phyloP scores from a whole-genome alignment of 768 basidiomycete genomes.

The Mycena belliarum region DNA sequence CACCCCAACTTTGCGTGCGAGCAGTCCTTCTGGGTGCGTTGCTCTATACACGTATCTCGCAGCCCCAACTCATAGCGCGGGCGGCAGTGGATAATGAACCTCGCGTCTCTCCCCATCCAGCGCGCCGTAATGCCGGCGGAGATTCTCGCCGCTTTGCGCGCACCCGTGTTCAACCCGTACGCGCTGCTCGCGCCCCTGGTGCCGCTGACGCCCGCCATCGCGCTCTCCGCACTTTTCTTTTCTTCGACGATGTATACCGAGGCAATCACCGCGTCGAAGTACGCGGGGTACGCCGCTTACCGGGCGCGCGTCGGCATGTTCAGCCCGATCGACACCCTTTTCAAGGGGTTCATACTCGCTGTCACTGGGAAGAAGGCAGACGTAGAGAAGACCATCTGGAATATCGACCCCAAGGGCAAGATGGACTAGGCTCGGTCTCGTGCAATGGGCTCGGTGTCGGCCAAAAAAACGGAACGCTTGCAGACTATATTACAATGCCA shows the following conservation, averaged over 20 bases:
- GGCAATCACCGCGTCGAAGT: constrained; percentile 74
- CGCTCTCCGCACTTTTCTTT: constrained; percentile 71
- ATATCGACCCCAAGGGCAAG: constrained; percentile 23
- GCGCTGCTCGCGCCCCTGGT: constrained; percentile 3
- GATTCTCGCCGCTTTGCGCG: constrained; percentile 18
- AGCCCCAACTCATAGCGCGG: not conserved
- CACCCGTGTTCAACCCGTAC: constrained; percentile 3
- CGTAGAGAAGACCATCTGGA: constrained; percentile 30
- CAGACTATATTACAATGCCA: constrained; percentile 2
- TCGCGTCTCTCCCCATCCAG: constrained; percentile 62
- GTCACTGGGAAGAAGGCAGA: constrained; percentile 24
- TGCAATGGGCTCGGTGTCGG: too few relatives aligned
- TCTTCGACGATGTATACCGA: constrained; percentile 82
- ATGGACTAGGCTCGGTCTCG: constrained; percentile 18
- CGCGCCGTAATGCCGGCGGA: constrained; percentile 32
- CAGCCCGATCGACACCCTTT: constrained; percentile 39
- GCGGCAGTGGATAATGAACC: constrained; percentile 62
- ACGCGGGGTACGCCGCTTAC: constrained; percentile 73
- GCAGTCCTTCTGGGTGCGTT: constrained; percentile 81
- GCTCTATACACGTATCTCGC: not conserved
- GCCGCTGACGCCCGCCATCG: constrained; percentile 53
- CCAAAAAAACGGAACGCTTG: not conserved
- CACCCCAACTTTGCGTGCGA: constrained; percentile 96
- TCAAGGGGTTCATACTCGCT: constrained; percentile 27
- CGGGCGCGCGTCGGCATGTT: constrained; percentile 84